These are phyloP conservation scores for Pholiota molesta DNA, from an alignment of 768 basidiomycete genomes.

Conservation along the genomic window DNA sequence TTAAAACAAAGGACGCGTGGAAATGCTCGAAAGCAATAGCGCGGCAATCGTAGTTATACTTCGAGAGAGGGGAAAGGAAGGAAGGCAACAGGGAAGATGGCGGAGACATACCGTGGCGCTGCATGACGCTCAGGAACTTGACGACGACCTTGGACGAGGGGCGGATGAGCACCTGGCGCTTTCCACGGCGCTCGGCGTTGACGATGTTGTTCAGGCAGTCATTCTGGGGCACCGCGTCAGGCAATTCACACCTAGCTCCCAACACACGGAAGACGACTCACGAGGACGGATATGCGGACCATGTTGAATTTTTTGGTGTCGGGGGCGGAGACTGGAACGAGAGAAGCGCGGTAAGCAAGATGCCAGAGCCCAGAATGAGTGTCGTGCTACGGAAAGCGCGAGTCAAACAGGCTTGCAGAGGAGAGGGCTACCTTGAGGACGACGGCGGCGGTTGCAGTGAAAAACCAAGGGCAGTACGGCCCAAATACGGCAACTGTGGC, in stretches of 20 bases:
- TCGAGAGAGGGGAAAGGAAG: conserved; percentile 46
- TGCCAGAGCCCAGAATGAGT: conserved; percentile 73
- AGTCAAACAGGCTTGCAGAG: conserved; percentile 65
- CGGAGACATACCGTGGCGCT: conserved; percentile 85
- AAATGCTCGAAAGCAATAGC: conserved; percentile 34
- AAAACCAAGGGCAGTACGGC: conserved; percentile 15
- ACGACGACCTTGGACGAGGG: conserved; percentile 98
- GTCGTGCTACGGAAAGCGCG: conserved; percentile 81
- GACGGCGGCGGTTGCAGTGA: conserved; percentile 29
- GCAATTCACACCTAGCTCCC: conserved; percentile 24
- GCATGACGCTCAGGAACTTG: conserved; percentile 98
- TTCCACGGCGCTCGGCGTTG: conserved; percentile 99
- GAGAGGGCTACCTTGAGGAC: conserved; percentile 42
- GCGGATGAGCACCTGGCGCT: conserved; percentile 97
- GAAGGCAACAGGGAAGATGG: conserved; percentile 1
- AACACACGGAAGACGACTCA: conserved; percentile 48
- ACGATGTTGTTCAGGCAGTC: conserved; percentile 92
- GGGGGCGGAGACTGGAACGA: conserved; percentile 22
- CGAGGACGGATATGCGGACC: conserved; percentile 90
- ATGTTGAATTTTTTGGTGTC: conserved; percentile 47
- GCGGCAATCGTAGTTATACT: conserved; percentile 87
- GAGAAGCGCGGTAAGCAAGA: conserved; percentile 35
- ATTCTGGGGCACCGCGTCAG: conserved; percentile 33
- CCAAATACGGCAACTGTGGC: conserved; percentile 28
- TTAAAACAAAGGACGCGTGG: conserved; percentile 84